Conservation (phyloP, 169 alveolate species). For the Toxoplasma gondii region DNA sequence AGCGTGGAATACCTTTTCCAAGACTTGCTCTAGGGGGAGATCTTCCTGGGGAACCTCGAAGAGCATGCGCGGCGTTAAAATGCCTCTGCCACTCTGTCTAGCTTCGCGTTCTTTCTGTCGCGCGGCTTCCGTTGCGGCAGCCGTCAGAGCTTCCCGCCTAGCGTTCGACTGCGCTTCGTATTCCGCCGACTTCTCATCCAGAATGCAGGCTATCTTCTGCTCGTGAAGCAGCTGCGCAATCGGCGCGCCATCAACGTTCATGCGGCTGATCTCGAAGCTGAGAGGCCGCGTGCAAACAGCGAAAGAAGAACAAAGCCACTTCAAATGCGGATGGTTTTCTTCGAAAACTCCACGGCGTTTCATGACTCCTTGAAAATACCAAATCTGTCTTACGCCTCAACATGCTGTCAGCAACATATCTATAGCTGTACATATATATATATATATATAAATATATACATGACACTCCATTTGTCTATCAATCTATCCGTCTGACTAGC, state of each 20-base stretch:
- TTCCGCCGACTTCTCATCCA: conserved; percentile 34
- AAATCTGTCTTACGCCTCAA: no score
- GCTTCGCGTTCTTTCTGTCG: background rate
- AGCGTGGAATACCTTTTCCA: conserved; percentile 59
- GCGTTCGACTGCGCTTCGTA: conserved; percentile 8
- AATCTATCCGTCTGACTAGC: no score
- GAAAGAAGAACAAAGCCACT: background rate
- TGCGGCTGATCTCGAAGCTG: conserved; percentile 65
- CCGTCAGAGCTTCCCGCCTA: conserved; percentile 41
- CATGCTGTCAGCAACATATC: no score
- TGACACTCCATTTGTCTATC: no score
- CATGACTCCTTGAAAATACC: no score
- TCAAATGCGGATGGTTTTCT: no score
- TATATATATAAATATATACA: no score
- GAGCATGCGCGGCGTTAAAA: conserved; percentile 64
- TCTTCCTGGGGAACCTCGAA: conserved; percentile 52
- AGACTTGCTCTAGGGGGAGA: conserved; percentile 22
- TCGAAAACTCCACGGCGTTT: no score
- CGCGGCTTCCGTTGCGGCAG: background rate
- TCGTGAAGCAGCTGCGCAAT: conserved; percentile 39
- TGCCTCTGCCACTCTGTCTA: background rate
- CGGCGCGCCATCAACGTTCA: conserved; percentile 39
- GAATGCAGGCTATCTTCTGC: conserved; percentile 52
- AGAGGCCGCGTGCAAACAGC: background rate
- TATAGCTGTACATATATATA: no score